Conservation (phyloP, 805 yeast genomes). For the Diddensiella caesifluorescens region DNA sequence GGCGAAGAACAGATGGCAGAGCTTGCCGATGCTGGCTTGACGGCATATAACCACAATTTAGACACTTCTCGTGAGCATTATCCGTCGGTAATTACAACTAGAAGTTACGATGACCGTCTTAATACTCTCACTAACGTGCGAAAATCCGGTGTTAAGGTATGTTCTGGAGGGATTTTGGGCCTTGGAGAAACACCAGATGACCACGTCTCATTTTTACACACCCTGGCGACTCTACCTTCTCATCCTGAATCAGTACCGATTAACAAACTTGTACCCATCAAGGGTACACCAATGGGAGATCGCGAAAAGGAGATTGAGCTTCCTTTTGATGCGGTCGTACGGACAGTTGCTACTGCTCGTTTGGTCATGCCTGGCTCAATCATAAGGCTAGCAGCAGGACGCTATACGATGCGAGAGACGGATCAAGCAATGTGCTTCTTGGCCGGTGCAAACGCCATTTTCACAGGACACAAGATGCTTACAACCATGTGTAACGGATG, state of each 20-base stretch:
- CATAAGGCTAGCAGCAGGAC: slow-evolving; percentile 73
- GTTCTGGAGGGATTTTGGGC: slow-evolving; percentile 78
- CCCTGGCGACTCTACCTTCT: slow-evolving; percentile 59
- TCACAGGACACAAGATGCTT: slow-evolving; percentile 75
- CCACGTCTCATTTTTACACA: slow-evolving; percentile 60
- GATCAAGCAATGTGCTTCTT: slow-evolving; percentile 72
- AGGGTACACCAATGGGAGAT: slow-evolving; percentile 70
- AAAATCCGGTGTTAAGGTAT: slow-evolving; percentile 57
- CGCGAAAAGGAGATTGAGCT: slow-evolving; percentile 36
- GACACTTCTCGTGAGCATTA: slow-evolving; percentile 77
- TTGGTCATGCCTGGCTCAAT: slow-evolving; percentile 67
- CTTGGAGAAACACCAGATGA: slow-evolving; percentile 70
- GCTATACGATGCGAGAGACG: slow-evolving; percentile 72
- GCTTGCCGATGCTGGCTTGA: slow-evolving; percentile 63
- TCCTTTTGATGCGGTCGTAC: slow-evolving; percentile 55
- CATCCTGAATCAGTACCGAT: slow-evolving; percentile 84
- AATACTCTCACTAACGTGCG: slow-evolving; percentile 60
- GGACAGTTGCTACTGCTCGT: slow-evolving; percentile 73
- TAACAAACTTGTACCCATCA: slow-evolving; percentile 69
- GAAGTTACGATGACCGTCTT: slow-evolving; percentile 67
- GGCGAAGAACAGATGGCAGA: slow-evolving; percentile 55
- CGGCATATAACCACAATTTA: slow-evolving; percentile 77
- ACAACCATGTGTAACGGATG: slow-evolving; percentile 81
- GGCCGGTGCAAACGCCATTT: slow-evolving; percentile 76
- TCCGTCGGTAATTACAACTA: slow-evolving; percentile 63